Percentiles rank a stretch among this genome's conserved stretches.
These are phyloP conservation scores for Suillus sp. DNA, from an alignment of 768 basidiomycete species.

Conservation along the genomic window DNA sequence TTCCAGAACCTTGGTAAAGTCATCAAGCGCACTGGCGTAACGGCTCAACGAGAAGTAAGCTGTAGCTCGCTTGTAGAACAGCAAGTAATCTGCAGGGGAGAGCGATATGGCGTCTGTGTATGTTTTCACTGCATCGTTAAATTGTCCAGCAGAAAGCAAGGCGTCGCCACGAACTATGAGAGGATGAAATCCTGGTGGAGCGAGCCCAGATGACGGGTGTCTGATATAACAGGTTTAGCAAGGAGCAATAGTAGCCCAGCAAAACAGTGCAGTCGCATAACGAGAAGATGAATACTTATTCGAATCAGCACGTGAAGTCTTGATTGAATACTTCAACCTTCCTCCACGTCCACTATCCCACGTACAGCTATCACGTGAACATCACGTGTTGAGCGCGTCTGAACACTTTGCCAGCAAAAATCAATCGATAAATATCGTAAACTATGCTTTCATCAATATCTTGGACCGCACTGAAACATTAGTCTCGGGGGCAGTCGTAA, in stretches of 20 bases:
- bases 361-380: neutral
- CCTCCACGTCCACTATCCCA: slow-evolving; percentile 9
- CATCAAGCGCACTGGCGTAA: slow-evolving; percentile 74
- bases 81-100: slow-evolving; percentile 81
- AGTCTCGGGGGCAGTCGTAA: too few relatives aligned
- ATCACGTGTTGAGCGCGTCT: neutral
- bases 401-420: too few relatives aligned
- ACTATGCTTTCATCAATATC: too few relatives aligned
- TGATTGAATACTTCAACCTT: neutral
- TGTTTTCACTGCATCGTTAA: slow-evolving; percentile 75
- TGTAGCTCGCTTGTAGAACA: slow-evolving; percentile 92
- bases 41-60: slow-evolving; percentile 81
- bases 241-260: slow-evolving; percentile 30
- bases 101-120: slow-evolving; percentile 80
- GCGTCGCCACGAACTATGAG: slow-evolving; percentile 72
- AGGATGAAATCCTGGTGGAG: slow-evolving; percentile 69
- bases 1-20: slow-evolving; percentile 81
- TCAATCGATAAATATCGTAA: too few relatives aligned
- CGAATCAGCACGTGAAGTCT: neutral
- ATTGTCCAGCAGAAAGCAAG: slow-evolving; percentile 73
- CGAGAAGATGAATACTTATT: neutral
- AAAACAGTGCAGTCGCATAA: slow-evolving; percentile 29
- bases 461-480: too few relatives aligned
- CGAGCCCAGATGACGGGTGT: slow-evolving; percentile 32
- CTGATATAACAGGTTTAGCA: slow-evolving; percentile 22